These are phyloP conservation scores for Linum trigynum DNA, from an alignment of 345 rosid genomes.

Conservation along the genomic window DNA sequence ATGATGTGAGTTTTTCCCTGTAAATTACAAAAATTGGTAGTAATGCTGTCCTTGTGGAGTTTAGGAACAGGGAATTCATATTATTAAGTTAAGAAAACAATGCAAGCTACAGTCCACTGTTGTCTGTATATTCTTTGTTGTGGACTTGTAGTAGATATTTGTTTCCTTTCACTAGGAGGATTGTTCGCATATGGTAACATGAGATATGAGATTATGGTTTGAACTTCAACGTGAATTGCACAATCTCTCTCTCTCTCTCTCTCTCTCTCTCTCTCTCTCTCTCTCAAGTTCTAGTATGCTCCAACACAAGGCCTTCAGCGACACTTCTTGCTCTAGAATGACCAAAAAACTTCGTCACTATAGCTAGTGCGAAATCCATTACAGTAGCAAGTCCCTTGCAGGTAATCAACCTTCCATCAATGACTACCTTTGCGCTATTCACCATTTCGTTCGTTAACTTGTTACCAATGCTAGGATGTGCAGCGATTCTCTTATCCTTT, in stretches of 20 bases:
- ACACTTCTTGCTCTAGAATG: constrained; percentile 74
- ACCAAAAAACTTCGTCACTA: constrained; percentile 74
- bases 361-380: constrained; percentile 57
- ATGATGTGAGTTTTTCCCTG: not conserved
- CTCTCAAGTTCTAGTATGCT: constrained; percentile 40
- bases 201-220: not conserved
- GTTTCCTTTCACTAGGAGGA: not conserved
- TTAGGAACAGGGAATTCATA: not conserved
- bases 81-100: not conserved
- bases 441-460: constrained; percentile 21
- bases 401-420: constrained; percentile 82
- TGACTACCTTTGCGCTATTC: constrained; percentile 58
- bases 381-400: constrained; percentile 59
- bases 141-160: not conserved
- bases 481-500: constrained; percentile 55
- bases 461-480: constrained; percentile 39
- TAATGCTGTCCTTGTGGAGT: not conserved
- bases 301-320: constrained; percentile 81
- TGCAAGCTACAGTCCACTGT: not conserved
- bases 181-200: not conserved
- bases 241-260: not conserved
- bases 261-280: not conserved
- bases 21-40: no score
- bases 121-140: not conserved
- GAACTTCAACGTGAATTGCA: not conserved